Evolutionary conservation across 2,329 filamentous ascomycete species (phyloP).

Genomic region (Rutstroemia sp.): DNA sequence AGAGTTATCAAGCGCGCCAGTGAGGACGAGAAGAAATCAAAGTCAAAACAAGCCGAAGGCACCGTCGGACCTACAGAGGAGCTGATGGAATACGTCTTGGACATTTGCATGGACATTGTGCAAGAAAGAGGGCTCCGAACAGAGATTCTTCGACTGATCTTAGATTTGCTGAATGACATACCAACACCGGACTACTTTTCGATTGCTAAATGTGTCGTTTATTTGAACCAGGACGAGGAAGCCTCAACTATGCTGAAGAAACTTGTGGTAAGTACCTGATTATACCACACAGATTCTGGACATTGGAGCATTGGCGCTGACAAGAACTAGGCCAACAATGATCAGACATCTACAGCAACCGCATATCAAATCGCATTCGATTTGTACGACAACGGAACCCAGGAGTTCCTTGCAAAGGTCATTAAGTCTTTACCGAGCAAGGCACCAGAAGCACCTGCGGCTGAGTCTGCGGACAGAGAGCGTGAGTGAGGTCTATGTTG

Average conservation of each 20-base stretch:
- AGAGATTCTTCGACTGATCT: constrained; percentile 80
- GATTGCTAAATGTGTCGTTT: constrained; percentile 95
- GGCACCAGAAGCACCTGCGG: constrained; percentile 35
- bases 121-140: constrained; percentile 82
- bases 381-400: constrained; percentile 95
- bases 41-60: constrained; percentile 48
- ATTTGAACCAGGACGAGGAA: constrained; percentile 85
- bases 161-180: constrained; percentile 92
- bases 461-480: constrained; percentile 36
- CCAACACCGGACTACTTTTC: constrained; percentile 94
- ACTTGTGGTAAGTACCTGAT: constrained; percentile 47
- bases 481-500: constrained; percentile 21
- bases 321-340: constrained; percentile 48
- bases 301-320: background rate
- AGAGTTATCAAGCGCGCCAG: constrained; percentile 84
- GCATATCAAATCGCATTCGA: constrained; percentile 98
- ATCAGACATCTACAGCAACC: constrained; percentile 70
- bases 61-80: constrained; percentile 67
- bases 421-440: constrained; percentile 62
- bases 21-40: constrained; percentile 68
- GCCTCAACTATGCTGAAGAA: constrained; percentile 79
- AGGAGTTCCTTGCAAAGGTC: constrained; percentile 90
- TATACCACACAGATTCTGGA: too few relatives aligned
- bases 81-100: constrained; percentile 90
- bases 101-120: constrained; percentile 96